Percentiles rank a stretch among this genome's conserved stretches.
phyloP scores from a whole-genome alignment of 495 filamentous ascomycete species.

The Aspergillus sparsus region DNA sequence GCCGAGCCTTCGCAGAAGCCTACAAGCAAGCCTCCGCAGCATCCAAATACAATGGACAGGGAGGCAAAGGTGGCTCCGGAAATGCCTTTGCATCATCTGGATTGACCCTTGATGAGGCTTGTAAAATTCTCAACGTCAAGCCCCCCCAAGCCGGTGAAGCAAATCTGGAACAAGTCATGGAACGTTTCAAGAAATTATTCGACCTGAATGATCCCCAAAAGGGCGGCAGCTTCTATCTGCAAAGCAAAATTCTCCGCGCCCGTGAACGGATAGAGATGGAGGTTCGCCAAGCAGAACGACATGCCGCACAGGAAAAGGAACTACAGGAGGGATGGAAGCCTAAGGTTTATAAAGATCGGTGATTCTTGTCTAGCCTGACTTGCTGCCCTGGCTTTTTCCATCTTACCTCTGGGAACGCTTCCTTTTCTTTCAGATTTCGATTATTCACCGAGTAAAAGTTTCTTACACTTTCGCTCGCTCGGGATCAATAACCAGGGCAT shows the following conservation, averaged over 20 bases:
- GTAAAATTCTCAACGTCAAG: conserved; percentile 95
- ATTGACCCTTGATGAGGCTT: conserved; percentile 92
- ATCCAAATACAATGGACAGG: conserved; percentile 65
- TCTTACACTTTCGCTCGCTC: too few relatives aligned
- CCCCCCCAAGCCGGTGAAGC: conserved; percentile 76
- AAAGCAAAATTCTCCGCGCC: conserved; percentile 92
- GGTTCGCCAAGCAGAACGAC: conserved; percentile 50
- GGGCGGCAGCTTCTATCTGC: conserved; percentile 95
- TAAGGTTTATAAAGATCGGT: conserved; percentile 90
- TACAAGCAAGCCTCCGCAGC: conserved; percentile 89
- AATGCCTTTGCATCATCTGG: conserved; percentile 62
- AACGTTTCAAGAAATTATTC: conserved; percentile 92
- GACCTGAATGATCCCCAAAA: conserved; percentile 92
- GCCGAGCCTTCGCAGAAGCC: conserved; percentile 87
- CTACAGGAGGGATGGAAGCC: conserved; percentile 85
- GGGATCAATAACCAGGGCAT: too few relatives aligned
- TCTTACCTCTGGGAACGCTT: not conserved
- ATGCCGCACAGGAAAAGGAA: conserved; percentile 61
- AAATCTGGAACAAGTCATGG: conserved; percentile 73
- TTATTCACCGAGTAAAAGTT: too few relatives aligned
- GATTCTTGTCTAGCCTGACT: conserved; percentile 19
- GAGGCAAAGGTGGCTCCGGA: conserved; percentile 34
- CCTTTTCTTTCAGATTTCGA: not conserved
- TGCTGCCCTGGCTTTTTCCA: conserved; percentile 5
- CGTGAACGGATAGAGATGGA: conserved; percentile 91